Conservation (phyloP, 2,329 filamentous ascomycete genomes). For the Colletotrichum navitas region DNA sequence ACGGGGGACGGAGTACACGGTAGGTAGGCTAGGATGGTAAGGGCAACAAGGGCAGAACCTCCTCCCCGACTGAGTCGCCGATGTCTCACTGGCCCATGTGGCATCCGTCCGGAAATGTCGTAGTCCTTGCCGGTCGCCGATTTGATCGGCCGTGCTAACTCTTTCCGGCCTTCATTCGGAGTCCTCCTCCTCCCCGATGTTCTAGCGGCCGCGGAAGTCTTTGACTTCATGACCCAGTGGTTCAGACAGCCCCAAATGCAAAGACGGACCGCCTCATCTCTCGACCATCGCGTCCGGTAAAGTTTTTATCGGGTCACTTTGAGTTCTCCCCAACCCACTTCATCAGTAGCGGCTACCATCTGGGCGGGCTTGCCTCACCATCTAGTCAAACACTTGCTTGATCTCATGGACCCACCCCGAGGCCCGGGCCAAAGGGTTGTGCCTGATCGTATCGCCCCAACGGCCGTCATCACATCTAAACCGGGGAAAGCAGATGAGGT, state of each 20-base stretch:
- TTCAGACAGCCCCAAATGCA: slow-evolving; percentile 9
- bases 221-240: slow-evolving; percentile 20
- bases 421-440: slow-evolving; percentile 10
- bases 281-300: background rate
- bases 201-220: slow-evolving; percentile 23
- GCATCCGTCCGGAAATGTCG: slow-evolving; percentile 32
- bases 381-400: background rate
- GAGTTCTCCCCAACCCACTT: background rate
- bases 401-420: background rate
- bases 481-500: slow-evolving; percentile 45
- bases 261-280: slow-evolving; percentile 5
- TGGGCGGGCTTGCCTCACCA: slow-evolving; percentile 14
- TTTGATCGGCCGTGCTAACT: slow-evolving; percentile 15
- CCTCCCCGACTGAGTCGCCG: background rate
- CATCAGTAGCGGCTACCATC: slow-evolving; percentile 31
- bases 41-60: background rate
- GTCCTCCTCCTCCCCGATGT: slow-evolving; percentile 12
- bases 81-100: slow-evolving; percentile 30
- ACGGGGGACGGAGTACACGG: background rate
- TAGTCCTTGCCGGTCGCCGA: slow-evolving; percentile 15
- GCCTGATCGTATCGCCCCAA: slow-evolving; percentile 43
- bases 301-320: slow-evolving; percentile 13
- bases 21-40: background rate
- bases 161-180: slow-evolving; percentile 32
- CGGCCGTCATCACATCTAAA: slow-evolving; percentile 47